These are phyloP conservation scores for Aquilaria yunnanensis DNA, from an alignment of 345 rosid species.

Conservation along the genomic window DNA sequence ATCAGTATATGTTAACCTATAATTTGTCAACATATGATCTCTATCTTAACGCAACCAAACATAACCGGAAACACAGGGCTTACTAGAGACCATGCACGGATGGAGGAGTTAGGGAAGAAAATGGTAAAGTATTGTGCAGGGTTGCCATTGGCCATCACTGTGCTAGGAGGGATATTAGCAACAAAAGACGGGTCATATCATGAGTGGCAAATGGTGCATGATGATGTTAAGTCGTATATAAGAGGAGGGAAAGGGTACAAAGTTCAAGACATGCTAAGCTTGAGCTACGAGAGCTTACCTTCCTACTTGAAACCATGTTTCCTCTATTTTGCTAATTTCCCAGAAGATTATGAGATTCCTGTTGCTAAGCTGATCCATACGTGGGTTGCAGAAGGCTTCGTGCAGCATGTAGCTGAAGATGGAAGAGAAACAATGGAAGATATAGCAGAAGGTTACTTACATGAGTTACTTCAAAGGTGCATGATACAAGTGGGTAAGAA, in stretches of 20 bases:
- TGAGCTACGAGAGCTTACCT: conserved; percentile 32
- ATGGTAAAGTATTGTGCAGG: conserved; percentile 24
- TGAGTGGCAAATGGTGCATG: conserved; percentile 9
- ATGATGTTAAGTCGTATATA: conserved; percentile 13
- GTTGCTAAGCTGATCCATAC: conserved; percentile 16
- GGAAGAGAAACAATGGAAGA: conserved; percentile 18
- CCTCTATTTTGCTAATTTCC: conserved; percentile 18
- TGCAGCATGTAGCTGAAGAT: background rate
- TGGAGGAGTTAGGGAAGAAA: conserved; percentile 17
- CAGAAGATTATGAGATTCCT: conserved; percentile 16
- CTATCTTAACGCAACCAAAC: no score
- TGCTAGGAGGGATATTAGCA: conserved; percentile 26
- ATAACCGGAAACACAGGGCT: no score
- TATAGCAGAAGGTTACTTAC: conserved; percentile 18
- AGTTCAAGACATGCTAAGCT: conserved; percentile 9
- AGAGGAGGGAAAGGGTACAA: background rate
- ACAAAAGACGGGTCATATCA: background rate
- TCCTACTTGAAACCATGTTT: conserved; percentile 25
- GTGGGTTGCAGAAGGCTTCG: conserved; percentile 14
- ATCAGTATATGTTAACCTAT: no score
- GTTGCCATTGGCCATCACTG: conserved; percentile 28
- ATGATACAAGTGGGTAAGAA: conserved; percentile 26
- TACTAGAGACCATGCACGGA: background rate
- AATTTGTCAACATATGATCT: no score
- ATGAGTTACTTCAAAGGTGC: conserved; percentile 25